A percentile compares a stretch with the other conserved stretches of the same genome.
These are phyloP conservation scores for Cyclotella kingstonii DNA, from an alignment of 108 stramenopile species.

Conservation along the genomic window DNA sequence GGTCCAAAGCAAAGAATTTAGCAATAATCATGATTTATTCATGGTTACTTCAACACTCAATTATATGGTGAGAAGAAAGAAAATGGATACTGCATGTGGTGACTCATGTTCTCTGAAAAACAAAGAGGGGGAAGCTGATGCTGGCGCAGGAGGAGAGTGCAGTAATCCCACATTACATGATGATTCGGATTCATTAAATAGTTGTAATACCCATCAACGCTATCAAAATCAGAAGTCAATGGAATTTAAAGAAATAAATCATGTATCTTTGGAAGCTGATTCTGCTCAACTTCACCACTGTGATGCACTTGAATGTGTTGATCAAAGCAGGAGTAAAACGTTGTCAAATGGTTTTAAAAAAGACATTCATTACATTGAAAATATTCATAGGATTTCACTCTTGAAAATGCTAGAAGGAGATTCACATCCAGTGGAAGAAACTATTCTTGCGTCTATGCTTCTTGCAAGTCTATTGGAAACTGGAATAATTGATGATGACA, in stretches of 20 bases:
- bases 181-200: neutral
- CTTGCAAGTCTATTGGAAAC: conserved; percentile 60
- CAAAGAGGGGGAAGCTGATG: conserved; percentile 39
- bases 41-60: conserved; percentile 18
- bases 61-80: conserved; percentile 11
- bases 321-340: neutral
- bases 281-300: conserved; percentile 7
- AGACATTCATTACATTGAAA: conserved; percentile 5
- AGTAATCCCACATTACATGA: neutral
- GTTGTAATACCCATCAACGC: neutral
- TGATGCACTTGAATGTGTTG: conserved; percentile 14
- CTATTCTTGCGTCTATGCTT: conserved; percentile 56
- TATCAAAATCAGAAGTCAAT: neutral
- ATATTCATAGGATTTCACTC: conserved; percentile 25
- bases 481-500: conserved; percentile 56
- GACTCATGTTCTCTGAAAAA: neutral
- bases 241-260: conserved; percentile 8
- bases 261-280: conserved; percentile 11
- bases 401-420: conserved; percentile 37
- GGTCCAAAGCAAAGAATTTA: neutral
- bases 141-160: conserved; percentile 29
- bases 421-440: conserved; percentile 20
- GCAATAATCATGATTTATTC: conserved; percentile 8
- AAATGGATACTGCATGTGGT: no score
- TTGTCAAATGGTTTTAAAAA: neutral